Base-by-base conservation (phyloP, 1,284 basidiomycete species). In the Rhodotorula sp. region DNA sequence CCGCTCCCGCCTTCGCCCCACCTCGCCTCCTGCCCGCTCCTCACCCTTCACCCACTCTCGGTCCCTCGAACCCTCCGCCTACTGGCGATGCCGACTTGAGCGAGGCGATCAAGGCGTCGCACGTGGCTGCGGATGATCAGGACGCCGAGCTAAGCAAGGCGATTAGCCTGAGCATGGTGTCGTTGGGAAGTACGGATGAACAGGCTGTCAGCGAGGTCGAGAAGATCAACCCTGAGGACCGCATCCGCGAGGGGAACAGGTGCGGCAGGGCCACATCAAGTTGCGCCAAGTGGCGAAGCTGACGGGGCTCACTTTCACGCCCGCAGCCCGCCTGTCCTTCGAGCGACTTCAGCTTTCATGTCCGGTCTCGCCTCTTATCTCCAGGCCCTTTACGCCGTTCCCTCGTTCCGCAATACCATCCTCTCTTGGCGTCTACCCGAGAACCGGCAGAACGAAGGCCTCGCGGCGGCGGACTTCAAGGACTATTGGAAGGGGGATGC, bases 351-450 rank as follows among this genome's bases (percentile, higher is more conserved):
- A 9, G 51, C 63, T 10, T 53, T 63, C 51, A 64, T 68, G 54
- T 62, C 62, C 6, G 27, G 32, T 34, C 53, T 74, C 17, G 22
- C 71, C 1, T 24, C 68, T 24, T 74, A 68, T 59, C n/a, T 74
- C n/a, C 63, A 70, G 39, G 66, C 48, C 56, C 64, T 74, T 15
- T 74, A 62, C 59, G 62, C 71, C 34, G 17, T 66, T 32, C 66
- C 71, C 4, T 58, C 68, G 10, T 74, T 64, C 60, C 65, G 71
- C 49, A 49, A 66, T 13, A 60, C 68, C 19, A 51, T 74, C 44
- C 60, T 74, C 51, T 47, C 54, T 0, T 74, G 60, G 58, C 53
- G 66, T 7, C 46, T 57, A 10, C 58, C 67, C 5, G 44, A 62
- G 6, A 44, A 44, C 19, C 39, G 39, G 17, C 36, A 27, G 11